Evolutionary conservation across 345 rosid genomes (phyloP).

Genomic region (Schrenkiella parvula): DNA sequence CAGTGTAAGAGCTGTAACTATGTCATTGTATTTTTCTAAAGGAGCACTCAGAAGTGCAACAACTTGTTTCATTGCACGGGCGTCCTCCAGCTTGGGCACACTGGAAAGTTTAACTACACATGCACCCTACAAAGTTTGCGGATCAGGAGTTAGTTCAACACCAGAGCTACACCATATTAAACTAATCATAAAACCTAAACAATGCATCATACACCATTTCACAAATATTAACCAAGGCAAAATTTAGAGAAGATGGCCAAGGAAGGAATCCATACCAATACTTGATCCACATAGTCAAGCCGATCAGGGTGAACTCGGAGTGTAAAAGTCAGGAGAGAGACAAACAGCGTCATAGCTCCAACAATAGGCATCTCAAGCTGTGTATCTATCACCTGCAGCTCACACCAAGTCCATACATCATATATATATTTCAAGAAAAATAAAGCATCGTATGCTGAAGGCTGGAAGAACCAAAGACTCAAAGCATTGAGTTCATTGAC

Average conservation of each 20-base stretch:
- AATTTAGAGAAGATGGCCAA: background rate
- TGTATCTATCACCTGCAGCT: slow-evolving; percentile 69
- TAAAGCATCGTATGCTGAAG: background rate
- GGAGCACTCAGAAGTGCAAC: slow-evolving; percentile 96
- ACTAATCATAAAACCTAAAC: slow-evolving; percentile 1
- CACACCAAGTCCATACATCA: slow-evolving; percentile 15
- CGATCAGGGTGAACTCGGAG: slow-evolving; percentile 91
- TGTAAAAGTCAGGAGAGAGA: slow-evolving; percentile 83
- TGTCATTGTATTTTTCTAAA: slow-evolving; percentile 78
- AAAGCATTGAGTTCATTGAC: background rate
- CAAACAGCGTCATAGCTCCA: slow-evolving; percentile 77
- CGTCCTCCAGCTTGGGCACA: slow-evolving; percentile 67
- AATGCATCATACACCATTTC: background rate
- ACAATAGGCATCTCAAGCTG: slow-evolving; percentile 82
- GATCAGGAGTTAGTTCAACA: slow-evolving; percentile 8
- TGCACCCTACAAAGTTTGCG: slow-evolving; percentile 50
- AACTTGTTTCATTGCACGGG: slow-evolving; percentile 78
- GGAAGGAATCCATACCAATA: slow-evolving; percentile 58
- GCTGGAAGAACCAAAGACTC: slow-evolving; percentile 3
- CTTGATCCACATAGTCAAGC: slow-evolving; percentile 92
- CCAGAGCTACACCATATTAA: background rate
- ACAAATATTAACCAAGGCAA: background rate
- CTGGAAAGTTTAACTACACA: slow-evolving; percentile 69
- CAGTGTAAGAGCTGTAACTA: slow-evolving; percentile 73
- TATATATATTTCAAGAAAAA: background rate